Percentiles rank a stretch among this genome's conserved stretches.
Conservation (phyloP, 2,329 filamentous ascomycete species). For the Colletotrichum shisoi region DNA sequence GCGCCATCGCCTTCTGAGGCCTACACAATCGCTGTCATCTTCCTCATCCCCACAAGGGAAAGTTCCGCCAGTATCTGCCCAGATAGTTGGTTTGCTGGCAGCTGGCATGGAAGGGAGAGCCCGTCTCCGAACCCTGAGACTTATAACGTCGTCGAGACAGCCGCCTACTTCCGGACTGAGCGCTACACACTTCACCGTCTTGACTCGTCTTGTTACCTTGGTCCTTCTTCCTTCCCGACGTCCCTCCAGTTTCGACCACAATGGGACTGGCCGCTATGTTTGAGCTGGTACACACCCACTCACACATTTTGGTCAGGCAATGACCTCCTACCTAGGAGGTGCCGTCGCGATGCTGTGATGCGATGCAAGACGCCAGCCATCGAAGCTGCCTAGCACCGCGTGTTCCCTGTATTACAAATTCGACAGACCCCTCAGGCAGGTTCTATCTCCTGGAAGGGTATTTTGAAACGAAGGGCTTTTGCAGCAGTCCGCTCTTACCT, state of each 20-base stretch:
- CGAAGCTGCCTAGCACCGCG: neutral
- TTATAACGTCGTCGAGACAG: neutral
- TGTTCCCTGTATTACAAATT: neutral
- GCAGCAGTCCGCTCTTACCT: neutral
- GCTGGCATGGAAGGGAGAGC: constrained; percentile 3
- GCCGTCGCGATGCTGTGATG: constrained; percentile 2
- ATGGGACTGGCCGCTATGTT: constrained; percentile 1
- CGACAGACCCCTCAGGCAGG: neutral
- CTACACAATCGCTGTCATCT: constrained; percentile 12
- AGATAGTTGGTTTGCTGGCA: constrained; percentile 13
- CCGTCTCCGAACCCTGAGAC: neutral
- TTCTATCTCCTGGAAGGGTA: neutral
- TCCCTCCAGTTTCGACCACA: neutral
- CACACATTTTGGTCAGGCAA: neutral
- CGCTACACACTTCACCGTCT: constrained; percentile 20
- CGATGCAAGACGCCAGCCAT: neutral
- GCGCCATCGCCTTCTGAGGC: constrained; percentile 9
- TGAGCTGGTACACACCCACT: constrained; percentile 16
- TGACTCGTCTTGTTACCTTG: neutral
- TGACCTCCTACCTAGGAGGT: neutral
- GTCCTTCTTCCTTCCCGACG: neutral
- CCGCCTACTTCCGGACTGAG: neutral
- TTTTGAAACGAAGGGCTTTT: neutral
- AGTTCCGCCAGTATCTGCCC: neutral
- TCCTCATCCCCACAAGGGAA: neutral